Conservation (phyloP, 805 yeast genomes). For the Millerago galiae region DNA sequence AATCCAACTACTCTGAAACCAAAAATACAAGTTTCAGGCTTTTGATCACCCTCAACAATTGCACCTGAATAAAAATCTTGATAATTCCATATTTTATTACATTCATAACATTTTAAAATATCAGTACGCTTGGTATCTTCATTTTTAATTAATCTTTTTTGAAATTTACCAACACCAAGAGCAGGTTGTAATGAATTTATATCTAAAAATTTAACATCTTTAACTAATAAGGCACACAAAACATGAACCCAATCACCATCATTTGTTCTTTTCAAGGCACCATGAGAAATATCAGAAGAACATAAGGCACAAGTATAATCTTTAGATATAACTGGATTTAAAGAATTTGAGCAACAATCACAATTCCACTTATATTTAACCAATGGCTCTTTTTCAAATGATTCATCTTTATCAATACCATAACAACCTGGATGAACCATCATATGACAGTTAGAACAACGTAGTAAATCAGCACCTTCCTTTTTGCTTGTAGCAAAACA, state of each 20-base stretch:
- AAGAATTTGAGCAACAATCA: constrained; percentile 69
- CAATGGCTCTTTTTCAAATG: constrained; percentile 7
- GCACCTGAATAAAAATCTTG: constrained; percentile 27
- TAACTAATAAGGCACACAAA: constrained; percentile 56
- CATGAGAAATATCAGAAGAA: constrained; percentile 18
- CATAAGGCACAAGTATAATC: constrained; percentile 66
- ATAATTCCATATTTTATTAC: constrained; percentile 36
- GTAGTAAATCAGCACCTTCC: constrained; percentile 36
- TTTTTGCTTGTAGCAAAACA: constrained; percentile 32
- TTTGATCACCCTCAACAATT: neutral
- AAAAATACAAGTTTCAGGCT: constrained; percentile 34
- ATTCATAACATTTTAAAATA: constrained; percentile 49
- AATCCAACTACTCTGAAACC: constrained; percentile 40
- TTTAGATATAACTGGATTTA: constrained; percentile 51
- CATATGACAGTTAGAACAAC: constrained; percentile 63
- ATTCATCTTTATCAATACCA: constrained; percentile 35
- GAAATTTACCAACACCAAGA: constrained; percentile 28
- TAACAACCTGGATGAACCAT: constrained; percentile 67
- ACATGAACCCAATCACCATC: constrained; percentile 76
- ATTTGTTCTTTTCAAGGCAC: constrained; percentile 52
- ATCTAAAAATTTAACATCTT: constrained; percentile 39
- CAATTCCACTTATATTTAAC: constrained; percentile 60
- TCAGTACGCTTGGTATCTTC: constrained; percentile 28
- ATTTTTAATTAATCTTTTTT: constrained; percentile 15
- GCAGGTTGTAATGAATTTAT: constrained; percentile 40